phyloP scores from a whole-genome alignment of 495 filamentous ascomycete species.

The Mytilinidion resinicola region DNA sequence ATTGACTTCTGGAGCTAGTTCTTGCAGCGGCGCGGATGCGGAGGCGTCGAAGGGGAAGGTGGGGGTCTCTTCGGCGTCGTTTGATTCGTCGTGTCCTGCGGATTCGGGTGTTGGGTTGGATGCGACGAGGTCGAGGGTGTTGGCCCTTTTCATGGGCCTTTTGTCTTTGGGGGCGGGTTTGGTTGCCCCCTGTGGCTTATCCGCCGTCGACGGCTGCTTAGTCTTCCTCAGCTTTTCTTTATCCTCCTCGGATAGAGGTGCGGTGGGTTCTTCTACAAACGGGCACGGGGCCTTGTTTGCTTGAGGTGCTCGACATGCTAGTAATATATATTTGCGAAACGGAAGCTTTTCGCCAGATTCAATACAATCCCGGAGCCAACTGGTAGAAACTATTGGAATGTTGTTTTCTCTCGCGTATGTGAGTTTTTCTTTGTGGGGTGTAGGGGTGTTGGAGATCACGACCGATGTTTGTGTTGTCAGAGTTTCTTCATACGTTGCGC shows the following conservation, averaged over 20 bases:
- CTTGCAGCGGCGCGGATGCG: constrained; percentile 18
- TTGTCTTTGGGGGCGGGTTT: constrained; percentile 1
- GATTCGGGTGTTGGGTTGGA: neutral
- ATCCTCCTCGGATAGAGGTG: constrained; percentile 21
- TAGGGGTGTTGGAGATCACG: constrained; percentile 57
- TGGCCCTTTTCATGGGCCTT: neutral
- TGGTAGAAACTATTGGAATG: constrained; percentile 67
- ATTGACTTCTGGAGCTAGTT: constrained; percentile 24
- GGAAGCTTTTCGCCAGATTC: constrained; percentile 45
- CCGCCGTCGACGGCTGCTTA: neutral
- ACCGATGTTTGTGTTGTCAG: constrained; percentile 61
- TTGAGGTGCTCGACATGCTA: neutral
- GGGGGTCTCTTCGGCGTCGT: neutral
- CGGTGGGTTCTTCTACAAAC: constrained; percentile 19
- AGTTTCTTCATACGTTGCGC: constrained; percentile 67
- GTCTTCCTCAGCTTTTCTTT: constrained; percentile 10
- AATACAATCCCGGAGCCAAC: constrained; percentile 85
- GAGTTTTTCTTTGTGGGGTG: constrained; percentile 68
- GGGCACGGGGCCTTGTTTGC: neutral
- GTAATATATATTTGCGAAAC: constrained; percentile 34
- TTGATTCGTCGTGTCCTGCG: neutral
- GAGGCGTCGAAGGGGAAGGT: constrained; percentile 2
- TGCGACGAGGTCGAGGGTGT: neutral
- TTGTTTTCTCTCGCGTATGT: constrained; percentile 63
- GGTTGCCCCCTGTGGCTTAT: neutral